Evolutionary conservation across 2,329 filamentous ascomycete genomes (phyloP).

Genomic region (Apiospora saccharicola): DNA sequence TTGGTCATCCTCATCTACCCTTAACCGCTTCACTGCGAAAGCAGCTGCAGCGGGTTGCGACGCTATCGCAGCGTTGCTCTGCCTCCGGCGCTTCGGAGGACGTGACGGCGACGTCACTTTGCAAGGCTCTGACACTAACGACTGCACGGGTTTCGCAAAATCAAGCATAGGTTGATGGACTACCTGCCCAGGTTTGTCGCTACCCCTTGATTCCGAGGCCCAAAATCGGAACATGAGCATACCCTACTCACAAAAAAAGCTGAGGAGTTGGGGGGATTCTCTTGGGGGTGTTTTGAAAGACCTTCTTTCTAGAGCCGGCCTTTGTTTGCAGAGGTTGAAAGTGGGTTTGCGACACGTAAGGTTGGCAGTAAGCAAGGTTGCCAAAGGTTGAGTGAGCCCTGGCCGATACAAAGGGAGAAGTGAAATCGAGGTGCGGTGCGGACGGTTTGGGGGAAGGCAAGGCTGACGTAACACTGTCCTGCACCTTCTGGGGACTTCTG

Average conservation of each 20-base stretch:
- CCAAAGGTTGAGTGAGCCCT: slow-evolving; percentile 23
- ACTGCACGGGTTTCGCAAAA: slow-evolving; percentile 44
- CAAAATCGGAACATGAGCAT: slow-evolving; percentile 70
- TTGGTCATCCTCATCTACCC: slow-evolving; percentile 43
- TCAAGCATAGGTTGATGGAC: slow-evolving; percentile 48
- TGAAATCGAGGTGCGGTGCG: slow-evolving; percentile 34
- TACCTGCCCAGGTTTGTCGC: slow-evolving; percentile 57
- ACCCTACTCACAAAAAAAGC: slow-evolving; percentile 37
- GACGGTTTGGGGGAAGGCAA: slow-evolving; percentile 36
- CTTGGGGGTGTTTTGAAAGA: slow-evolving; percentile 8
- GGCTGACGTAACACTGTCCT: slow-evolving; percentile 42
- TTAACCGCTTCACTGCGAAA: slow-evolving; percentile 52
- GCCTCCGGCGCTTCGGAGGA: slow-evolving; percentile 40
- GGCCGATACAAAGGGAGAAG: slow-evolving; percentile 32
- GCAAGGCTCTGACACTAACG: slow-evolving; percentile 40
- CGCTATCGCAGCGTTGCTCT: slow-evolving; percentile 44
- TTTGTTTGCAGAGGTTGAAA: slow-evolving; percentile 23
- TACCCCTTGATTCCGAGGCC: slow-evolving; percentile 64
- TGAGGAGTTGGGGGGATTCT: slow-evolving; percentile 31
- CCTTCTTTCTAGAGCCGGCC: neutral
- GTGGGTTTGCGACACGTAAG: slow-evolving; percentile 10
- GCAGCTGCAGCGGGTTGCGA: slow-evolving; percentile 36
- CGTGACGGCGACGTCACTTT: slow-evolving; percentile 38
- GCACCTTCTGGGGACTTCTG: slow-evolving; percentile 28
- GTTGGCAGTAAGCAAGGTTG: slow-evolving; percentile 22